These are phyloP conservation scores for Pseudonitzschia pungens DNA, from an alignment of 108 stramenopile genomes.

Conservation along the genomic window DNA sequence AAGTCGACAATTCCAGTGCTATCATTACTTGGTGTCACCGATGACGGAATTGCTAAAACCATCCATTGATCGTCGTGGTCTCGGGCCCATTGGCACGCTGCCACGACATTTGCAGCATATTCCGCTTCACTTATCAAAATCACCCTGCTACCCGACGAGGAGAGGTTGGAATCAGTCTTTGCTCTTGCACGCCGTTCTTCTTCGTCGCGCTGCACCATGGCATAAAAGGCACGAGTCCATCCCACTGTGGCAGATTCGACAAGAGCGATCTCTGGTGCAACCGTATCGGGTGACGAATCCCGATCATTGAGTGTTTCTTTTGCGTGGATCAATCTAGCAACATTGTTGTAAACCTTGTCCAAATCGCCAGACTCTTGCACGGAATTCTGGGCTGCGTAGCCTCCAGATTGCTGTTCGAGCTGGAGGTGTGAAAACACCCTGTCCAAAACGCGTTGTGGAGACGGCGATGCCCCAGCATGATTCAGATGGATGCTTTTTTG, in stretches of 20 bases:
- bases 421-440: conserved; percentile 46
- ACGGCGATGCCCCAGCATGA: conserved; percentile 78
- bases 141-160: conserved; percentile 13
- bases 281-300: too few species aligned
- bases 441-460: conserved; percentile 53
- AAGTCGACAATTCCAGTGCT: conserved; percentile 61
- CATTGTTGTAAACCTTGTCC: conserved; percentile 47
- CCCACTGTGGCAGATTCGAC: conserved; percentile 78
- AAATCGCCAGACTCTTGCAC: conserved; percentile 36
- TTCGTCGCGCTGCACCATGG: conserved; percentile 42
- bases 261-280: conserved; percentile 43
- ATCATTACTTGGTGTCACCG: background rate
- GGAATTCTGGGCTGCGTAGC: conserved; percentile 64
- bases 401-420: conserved; percentile 61
- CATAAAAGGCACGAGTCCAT: conserved; percentile 78
- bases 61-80: conserved; percentile 48
- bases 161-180: background rate
- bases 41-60: conserved; percentile 56
- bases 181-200: background rate
- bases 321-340: conserved; percentile 51
- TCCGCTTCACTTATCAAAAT: conserved; percentile 73
- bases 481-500: conserved; percentile 51
- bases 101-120: conserved; percentile 83
- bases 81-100: conserved; percentile 63
- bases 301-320: background rate